Evolutionary conservation across 1,139 yeast species (phyloP), one percentile per base, ranked within the genome.

Genomic region (Candida sp.): DNA sequence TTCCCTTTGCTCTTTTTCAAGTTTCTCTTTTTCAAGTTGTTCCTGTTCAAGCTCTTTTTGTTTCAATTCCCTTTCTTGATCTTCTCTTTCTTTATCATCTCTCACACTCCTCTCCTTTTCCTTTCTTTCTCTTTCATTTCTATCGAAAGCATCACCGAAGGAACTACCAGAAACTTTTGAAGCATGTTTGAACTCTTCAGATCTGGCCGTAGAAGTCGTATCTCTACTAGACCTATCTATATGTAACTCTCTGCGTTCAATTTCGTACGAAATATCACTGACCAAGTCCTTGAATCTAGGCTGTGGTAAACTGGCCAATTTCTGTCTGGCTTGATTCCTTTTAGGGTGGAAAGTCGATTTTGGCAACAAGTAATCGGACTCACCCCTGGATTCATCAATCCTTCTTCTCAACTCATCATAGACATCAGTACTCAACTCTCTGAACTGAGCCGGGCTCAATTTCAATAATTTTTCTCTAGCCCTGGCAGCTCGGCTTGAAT

Each of bases 311-410:
- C 89, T 81, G 2, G 97, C 87, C 52, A 95, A 75, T 64, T 91
- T 93, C 60, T 88, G 91, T 54, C 99, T 79, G 3, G 99, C 99
- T 63, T 90, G 96, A 62, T 95, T 95, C 57, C 99, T 77, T 60
- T 90, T 91, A 32, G 96, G 95, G 61, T 95, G 99, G 66, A 89
- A 89, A 4, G 76, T 69, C n/a, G 80, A 73, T 58, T 78, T 79
- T 4, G 95, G 91, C 41, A 82, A 73, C 47, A 88, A 69, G 57
- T 78, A 81, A 48, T 80, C 84, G 4, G 87, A 82, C 54, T 79
- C 80, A 36, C 78, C 73, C 45, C 79, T 57, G 30, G 73, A 64
- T 51, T 75, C 80, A 48, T 77, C 82, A 40, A 75, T 76, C 49
- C 97, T 74, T 55, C 99, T 77, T 56, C 81, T 79, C 49, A 91